phyloP scores from a whole-genome alignment of 305 asterid genomes.

The Fraxinus dipetala region DNA sequence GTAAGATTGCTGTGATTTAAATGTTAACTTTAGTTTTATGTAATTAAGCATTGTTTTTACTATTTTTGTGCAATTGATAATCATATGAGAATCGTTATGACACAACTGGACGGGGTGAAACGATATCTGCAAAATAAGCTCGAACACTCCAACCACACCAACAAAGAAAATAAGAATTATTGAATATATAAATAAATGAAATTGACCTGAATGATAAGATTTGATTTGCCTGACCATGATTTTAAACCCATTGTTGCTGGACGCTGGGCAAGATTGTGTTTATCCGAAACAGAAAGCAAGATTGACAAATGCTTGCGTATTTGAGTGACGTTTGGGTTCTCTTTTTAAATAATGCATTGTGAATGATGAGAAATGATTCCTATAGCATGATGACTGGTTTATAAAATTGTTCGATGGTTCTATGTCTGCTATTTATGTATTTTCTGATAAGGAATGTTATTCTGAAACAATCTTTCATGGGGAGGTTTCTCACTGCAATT shows the following conservation, averaged over 20 bases:
- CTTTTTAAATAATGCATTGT: not conserved
- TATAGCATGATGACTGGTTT: not conserved
- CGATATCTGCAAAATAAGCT: not conserved
- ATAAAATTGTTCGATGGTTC: not conserved
- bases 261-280: not conserved
- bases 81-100: not conserved
- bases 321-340: not conserved
- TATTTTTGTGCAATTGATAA: not conserved
- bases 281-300: not conserved
- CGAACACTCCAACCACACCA: not conserved
- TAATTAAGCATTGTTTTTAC: not conserved
- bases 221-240: not conserved
- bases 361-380: not conserved
- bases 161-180: not conserved
- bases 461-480: not conserved
- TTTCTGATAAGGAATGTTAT: not conserved
- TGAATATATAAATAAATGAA: not conserved
- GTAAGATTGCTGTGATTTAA: slow-evolving; percentile 23
- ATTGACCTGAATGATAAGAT: not conserved
- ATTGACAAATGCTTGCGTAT: not conserved
- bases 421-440: not conserved
- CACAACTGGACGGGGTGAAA: not conserved
- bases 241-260: not conserved
- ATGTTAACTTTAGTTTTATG: not conserved
- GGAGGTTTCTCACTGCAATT: not conserved